Percentiles rank a stretch among this genome's conserved stretches.
These are phyloP conservation scores for Aristolochia fimbriata DNA, from an alignment of 164 flowering plant genomes.

Conservation along the genomic window DNA sequence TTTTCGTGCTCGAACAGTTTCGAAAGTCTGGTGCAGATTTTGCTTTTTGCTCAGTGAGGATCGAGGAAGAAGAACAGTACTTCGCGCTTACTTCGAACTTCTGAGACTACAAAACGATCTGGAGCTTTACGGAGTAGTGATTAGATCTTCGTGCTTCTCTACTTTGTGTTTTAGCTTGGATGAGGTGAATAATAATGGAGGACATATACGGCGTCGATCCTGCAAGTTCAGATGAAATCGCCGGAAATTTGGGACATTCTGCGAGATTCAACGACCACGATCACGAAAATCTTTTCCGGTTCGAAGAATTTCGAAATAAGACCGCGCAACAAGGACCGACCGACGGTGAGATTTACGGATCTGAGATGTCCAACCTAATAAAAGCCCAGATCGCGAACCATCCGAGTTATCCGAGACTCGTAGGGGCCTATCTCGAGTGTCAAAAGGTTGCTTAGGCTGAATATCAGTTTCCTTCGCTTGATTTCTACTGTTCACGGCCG, in stretches of 20 bases:
- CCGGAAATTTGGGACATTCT: background rate
- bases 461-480: background rate
- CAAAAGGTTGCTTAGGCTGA: conserved; percentile 45
- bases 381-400: conserved; percentile 81
- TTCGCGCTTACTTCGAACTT: background rate
- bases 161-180: background rate
- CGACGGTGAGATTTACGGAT: background rate
- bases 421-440: conserved; percentile 78
- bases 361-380: conserved; percentile 24
- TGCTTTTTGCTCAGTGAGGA: too few species aligned
- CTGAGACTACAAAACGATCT: background rate
- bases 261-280: background rate
- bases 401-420: conserved; percentile 66
- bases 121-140: background rate
- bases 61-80: too few species aligned
- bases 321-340: background rate
- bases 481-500: background rate
- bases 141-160: background rate
- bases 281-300: background rate
- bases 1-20: too few species aligned
- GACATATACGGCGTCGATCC: background rate
- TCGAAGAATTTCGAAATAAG: background rate
- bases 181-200: background rate
- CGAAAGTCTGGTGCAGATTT: too few species aligned
- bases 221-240: background rate